Base-by-base conservation (phyloP, 192 early-diverging fungal genomes). In the Endogone sp. region DNA sequence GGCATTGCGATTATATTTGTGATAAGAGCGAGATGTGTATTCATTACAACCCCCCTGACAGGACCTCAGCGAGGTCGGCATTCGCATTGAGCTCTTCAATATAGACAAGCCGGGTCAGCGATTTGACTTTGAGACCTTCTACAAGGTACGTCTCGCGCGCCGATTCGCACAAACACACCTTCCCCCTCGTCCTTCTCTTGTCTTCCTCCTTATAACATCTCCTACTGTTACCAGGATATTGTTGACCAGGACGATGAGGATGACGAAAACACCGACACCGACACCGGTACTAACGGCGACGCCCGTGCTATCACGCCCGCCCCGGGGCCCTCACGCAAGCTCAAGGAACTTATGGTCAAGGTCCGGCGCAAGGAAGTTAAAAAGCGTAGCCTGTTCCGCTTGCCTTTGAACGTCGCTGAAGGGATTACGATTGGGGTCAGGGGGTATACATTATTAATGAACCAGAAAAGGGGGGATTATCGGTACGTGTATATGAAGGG, bases 351-450 rank as follows among this genome's bases (percentile, higher is more conserved):
- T 23, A 32, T 79, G n/a, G 69, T 70, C 20, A 64, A 79, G 62
- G 82, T 94, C 3, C 71, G 79, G 62, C 72, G 81, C 24, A 89
- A 86, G 63, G 86, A 93, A 71, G 75, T 82, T 24, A 87, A 86
- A 63, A 88, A 88, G 56, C 71, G 91, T 37, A 81, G 84, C 0
- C 56, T 72, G 29, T 91, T 88, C 65, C 74, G 79, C 9, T 72
- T 92, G 2, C 87, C 91, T 8, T 77, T 93, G 23, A 69, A 88
- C 20, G 63, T 94, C n/a, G 73, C 75, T 0, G 74, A 84, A 4
- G 84, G 75, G n/a, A 60, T 93, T 29, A 78, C 79, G 3, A 86
- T 94, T 64, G 91, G 88, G 8, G 78, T 94, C 22, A 80, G 79
- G 63, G 91, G 91, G 72, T 92, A 78, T 22, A 87, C 84, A 61